phyloP scores from a whole-genome alignment of 176 grass and related monocot species.

The Juncus inflexus region DNA sequence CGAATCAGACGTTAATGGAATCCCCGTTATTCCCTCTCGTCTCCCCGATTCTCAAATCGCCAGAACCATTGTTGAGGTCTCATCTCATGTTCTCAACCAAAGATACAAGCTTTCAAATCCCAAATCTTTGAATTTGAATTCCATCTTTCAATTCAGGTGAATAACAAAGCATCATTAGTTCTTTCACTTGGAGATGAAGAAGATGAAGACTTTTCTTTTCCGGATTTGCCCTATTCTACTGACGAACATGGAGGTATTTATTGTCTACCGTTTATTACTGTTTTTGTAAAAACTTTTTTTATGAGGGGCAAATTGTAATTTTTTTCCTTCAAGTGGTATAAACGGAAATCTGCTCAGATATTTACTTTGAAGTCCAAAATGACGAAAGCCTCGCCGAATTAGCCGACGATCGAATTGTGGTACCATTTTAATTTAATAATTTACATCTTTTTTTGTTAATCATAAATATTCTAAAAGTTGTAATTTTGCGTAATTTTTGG shows the following conservation, averaged over 20 bases:
- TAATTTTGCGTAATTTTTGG: neutral
- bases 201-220: constrained; percentile 55
- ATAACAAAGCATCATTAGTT: constrained; percentile 70
- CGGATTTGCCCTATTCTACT: constrained; percentile 73
- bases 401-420: constrained; percentile 73
- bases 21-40: constrained; percentile 21
- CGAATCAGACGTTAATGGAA: constrained; percentile 5
- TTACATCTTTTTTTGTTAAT: constrained; percentile 9
- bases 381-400: constrained; percentile 60
- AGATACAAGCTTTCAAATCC: neutral
- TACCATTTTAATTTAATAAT: constrained; percentile 30
- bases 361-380: constrained; percentile 87
- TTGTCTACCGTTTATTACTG: neutral
- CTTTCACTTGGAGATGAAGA: constrained; percentile 57
- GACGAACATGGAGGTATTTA: constrained; percentile 82
- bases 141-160: constrained; percentile 42
- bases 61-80: constrained; percentile 79
- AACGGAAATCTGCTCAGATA: constrained; percentile 64
- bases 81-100: neutral
- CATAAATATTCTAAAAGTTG: constrained; percentile 7
- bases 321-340: constrained; percentile 19
- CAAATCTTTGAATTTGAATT: neutral
- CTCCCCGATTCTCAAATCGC: constrained; percentile 70
- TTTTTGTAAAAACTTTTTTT: constrained; percentile 1
- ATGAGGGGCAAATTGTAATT: constrained; percentile 10